Evolutionary conservation across 2,329 filamentous ascomycete species (phyloP).

Genomic region (Paecilomyces fulvus): DNA sequence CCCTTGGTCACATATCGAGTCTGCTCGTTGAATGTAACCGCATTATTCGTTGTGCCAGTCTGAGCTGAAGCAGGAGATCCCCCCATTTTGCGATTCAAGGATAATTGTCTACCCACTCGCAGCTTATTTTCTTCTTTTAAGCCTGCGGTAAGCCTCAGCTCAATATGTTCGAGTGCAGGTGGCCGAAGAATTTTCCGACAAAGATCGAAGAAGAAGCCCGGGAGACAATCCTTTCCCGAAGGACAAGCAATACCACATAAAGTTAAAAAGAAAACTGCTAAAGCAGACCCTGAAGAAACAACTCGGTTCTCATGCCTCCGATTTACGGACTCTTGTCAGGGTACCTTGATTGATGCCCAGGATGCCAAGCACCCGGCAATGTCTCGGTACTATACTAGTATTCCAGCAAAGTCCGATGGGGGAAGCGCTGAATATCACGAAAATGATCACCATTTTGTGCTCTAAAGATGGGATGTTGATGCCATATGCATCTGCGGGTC

Average conservation of each 20-base stretch:
- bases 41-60: not conserved
- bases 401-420: not conserved
- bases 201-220: not conserved
- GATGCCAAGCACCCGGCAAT: not conserved
- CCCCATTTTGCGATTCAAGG: not conserved
- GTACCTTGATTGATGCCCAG: not conserved
- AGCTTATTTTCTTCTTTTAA: not conserved
- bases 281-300: not conserved
- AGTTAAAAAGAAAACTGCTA: not conserved
- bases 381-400: not conserved
- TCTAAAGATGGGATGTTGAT: not conserved
- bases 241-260: not conserved
- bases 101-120: not conserved
- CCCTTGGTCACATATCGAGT: constrained; percentile 47
- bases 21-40: constrained; percentile 44
- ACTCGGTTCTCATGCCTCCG: not conserved
- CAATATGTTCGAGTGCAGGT: not conserved
- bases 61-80: not conserved
- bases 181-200: not conserved
- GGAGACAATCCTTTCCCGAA: not conserved
- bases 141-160: not conserved
- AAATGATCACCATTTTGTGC: not conserved
- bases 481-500: not conserved
- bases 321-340: not conserved
- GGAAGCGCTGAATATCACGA: not conserved